Percentiles rank a stretch among this genome's conserved stretches.
These are phyloP conservation scores for Oehlia diaphana DNA, from an alignment of 192 early-diverging fungal species.

Conservation along the genomic window DNA sequence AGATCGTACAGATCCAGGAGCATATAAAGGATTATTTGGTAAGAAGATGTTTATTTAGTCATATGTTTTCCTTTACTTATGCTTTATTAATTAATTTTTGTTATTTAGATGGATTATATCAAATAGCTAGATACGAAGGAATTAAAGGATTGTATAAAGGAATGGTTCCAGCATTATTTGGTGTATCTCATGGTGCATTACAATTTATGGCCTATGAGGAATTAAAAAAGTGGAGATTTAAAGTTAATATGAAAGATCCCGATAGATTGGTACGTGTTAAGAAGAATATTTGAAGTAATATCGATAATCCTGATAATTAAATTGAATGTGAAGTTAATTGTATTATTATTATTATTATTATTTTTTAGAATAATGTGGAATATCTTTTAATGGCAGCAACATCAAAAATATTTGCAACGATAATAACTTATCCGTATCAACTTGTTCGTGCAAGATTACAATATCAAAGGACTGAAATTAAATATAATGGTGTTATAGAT, in stretches of 20 bases:
- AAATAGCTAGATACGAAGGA: slow-evolving; percentile 66
- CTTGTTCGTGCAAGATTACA: slow-evolving; percentile 86
- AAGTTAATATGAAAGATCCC: slow-evolving; percentile 34
- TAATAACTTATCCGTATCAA: slow-evolving; percentile 93
- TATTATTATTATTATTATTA: background rate
- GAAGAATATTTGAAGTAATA: no score
- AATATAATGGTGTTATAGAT: slow-evolving; percentile 73
- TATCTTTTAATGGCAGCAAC: slow-evolving; percentile 81
- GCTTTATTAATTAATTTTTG: background rate
- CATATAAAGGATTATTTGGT: slow-evolving; percentile 62
- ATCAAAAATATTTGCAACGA: slow-evolving; percentile 85
- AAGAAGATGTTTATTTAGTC: background rate
- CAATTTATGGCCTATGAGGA: slow-evolving; percentile 99
- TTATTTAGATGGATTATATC: slow-evolving; percentile 54
- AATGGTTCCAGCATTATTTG: slow-evolving; percentile 85
- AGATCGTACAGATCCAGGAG: slow-evolving; percentile 48
- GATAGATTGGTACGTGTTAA: slow-evolving; percentile 3
- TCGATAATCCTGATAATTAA: background rate
- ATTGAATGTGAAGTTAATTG: background rate
- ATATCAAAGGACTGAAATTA: slow-evolving; percentile 48
- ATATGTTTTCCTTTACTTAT: background rate
- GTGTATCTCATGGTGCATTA: slow-evolving; percentile 93
- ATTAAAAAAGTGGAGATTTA: slow-evolving; percentile 75
- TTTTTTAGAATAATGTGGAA: slow-evolving; percentile 54
- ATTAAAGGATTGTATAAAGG: slow-evolving; percentile 76